Base-by-base conservation (phyloP, 2,329 filamentous ascomycete genomes). In the Aureobasidium sp. region DNA sequence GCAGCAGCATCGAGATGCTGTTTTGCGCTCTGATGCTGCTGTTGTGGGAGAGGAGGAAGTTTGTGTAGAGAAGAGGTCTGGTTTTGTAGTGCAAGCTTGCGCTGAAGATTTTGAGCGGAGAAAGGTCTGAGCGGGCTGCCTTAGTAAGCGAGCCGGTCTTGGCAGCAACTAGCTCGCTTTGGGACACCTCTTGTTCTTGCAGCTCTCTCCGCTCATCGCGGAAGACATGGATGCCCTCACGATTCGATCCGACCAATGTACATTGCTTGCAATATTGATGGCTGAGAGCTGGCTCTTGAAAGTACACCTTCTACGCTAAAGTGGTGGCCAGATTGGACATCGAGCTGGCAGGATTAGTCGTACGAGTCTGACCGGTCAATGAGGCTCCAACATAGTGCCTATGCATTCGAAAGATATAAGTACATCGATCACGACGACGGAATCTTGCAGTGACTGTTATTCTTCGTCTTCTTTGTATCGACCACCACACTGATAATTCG, bases 1-100 rank as follows among this genome's bases (percentile, higher is more conserved):
- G 19, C 53, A 44, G 44, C 31, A 39, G 54, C 54, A 39, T 42
- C 35, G 17, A 19, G 29, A 11, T 17, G 29, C 22, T 47, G 35
- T 60, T 42, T 49, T 35, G 35, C 35, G 57, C 57, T 29, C n/a
- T 40, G 31, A 9, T 60, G 57, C 44, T 50, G 44, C 57, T 60
- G 54, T 42, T 47, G 29, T 59, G 33, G 9, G 44, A 33, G 45
- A 40, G 27, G n/a, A 40, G 17, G 45, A 47, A 48, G 31, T 37
- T 42, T 49, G 11, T 50, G 56, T 31, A 50, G 24, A 40, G n/a
- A 42, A 50, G 45, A 49, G 44, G 44, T 49, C 57, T 50, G 57
- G 45, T 49, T 60, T 60, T 60, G 57, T 50, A 60, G 57, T 24
- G 57, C 39, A 60, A 60, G 57, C 57, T 60, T 60, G 45, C 57